These are phyloP conservation scores for Helotiales sp. DNA, from an alignment of 2,329 filamentous ascomycete species.

Conservation along the genomic window DNA sequence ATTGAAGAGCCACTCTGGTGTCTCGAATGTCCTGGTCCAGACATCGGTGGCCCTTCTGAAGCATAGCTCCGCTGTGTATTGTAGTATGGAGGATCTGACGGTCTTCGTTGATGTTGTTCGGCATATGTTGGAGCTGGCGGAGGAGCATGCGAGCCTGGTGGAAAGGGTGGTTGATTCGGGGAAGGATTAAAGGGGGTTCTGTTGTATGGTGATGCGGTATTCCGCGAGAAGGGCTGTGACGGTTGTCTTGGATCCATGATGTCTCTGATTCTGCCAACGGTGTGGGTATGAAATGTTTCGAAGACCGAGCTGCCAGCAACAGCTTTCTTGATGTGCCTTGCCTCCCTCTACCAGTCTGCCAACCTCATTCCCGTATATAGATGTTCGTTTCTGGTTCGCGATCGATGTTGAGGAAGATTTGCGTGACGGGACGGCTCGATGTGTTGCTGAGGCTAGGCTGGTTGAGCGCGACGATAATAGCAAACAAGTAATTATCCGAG, in stretches of 20 bases:
- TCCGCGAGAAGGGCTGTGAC: constrained; percentile 33
- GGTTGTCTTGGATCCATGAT: constrained; percentile 37
- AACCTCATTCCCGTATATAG: not conserved
- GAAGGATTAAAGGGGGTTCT: constrained; percentile 33
- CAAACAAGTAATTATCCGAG: constrained; percentile 1
- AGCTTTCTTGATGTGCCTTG: not conserved
- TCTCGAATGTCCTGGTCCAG: constrained; percentile 31
- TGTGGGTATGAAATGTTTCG: constrained; percentile 1
- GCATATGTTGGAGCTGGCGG: constrained; percentile 27
- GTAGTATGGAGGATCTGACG: constrained; percentile 36
- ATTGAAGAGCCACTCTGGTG: constrained; percentile 36
- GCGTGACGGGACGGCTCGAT: constrained; percentile 1
- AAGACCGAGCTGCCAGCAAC: not conserved
- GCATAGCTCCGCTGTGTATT: constrained; percentile 30
- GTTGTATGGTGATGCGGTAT: constrained; percentile 35
- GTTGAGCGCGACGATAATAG: not conserved
- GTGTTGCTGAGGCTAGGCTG: not conserved
- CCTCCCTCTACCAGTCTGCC: not conserved
- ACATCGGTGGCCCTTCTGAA: constrained; percentile 31
- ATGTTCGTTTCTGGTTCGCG: not conserved
- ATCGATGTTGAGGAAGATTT: not conserved
- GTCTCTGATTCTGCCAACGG: constrained; percentile 19
- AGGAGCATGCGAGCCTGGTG: constrained; percentile 34
- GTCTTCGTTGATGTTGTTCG: constrained; percentile 34
- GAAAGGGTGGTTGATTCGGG: constrained; percentile 29